phyloP scores from a whole-genome alignment of 78 protist genomes.

The Dictyostelium purpureum region DNA sequence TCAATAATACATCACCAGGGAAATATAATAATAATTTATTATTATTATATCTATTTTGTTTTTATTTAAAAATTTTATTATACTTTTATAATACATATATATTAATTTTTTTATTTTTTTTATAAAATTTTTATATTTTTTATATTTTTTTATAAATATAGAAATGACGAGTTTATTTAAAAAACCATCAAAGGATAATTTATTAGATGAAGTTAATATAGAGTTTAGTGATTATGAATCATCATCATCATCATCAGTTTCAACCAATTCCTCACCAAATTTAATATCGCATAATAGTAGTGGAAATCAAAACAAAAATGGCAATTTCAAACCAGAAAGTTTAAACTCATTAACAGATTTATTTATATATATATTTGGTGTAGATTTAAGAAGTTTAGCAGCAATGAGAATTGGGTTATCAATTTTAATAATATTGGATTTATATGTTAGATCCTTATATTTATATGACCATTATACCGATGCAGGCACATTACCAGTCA shows the following conservation, averaged over 20 bases:
- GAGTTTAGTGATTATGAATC: neutral
- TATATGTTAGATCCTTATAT: slow-evolving; percentile 31
- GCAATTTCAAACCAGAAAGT: slow-evolving; percentile 1
- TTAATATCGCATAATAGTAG: neutral
- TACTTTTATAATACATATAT: too few relatives aligned
- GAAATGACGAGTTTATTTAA: neutral
- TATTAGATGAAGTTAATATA: slow-evolving; percentile 2
- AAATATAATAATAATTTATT: too few relatives aligned
- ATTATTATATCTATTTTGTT: too few relatives aligned
- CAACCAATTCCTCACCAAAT: neutral
- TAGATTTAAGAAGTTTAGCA: slow-evolving; percentile 58
- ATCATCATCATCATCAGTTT: neutral
- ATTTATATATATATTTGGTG: slow-evolving; percentile 24
- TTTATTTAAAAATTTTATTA: too few relatives aligned
- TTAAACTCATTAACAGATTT: neutral
- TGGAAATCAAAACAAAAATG: neutral
- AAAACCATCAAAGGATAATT: slow-evolving; percentile 34
- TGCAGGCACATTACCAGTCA: slow-evolving; percentile 8
- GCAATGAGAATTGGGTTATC: slow-evolving; percentile 22
- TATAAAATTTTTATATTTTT: too few relatives aligned
- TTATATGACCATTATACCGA: slow-evolving; percentile 55
- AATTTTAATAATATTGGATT: slow-evolving; percentile 20
- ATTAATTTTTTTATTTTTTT: too few relatives aligned
- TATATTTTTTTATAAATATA: too few relatives aligned
- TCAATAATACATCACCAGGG: too few relatives aligned